Evolutionary conservation across 208 protist genomes (phyloP), one percentile per base, ranked within the genome.

Genomic region (Wallacemonas rigidus): DNA sequence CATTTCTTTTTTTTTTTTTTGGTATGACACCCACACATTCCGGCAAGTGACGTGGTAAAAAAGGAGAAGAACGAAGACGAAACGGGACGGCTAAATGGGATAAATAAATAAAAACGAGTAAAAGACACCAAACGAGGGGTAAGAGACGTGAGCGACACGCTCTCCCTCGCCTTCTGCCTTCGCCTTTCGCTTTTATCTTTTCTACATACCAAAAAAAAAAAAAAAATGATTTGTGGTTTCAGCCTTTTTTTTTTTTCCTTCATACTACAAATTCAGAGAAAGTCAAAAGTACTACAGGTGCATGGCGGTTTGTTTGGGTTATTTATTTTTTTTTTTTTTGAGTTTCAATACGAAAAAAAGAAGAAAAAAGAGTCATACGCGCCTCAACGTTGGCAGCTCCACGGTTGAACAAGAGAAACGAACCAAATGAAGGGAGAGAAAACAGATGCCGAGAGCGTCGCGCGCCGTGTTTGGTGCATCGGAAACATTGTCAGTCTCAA

Each of bases 361-460:
- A 43, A 78, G 65, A 74, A 65, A 40, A 71, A 65, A 73, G 51
- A 56, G 51, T 56, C 51, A 56, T n/a, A 41, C 50, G n/a, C 50
- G 44, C 3, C 56, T 62, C 56, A 62, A 62, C 38, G 5, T 38
- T 62, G 56, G 35, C 35, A 26, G 26, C 43, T 8, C 56, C 14
- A 14, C n/a, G 56, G 26, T 36, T 15, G 26, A 62, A 36, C n/a
- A 26, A 35, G 56, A 35, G 26, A 26, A 26, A 26, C 26, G 0
- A 26, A 26, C 26, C 26, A 26, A 26, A 26, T 26, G 26, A 26
- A 26, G 26, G 26, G 0, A 26, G 26, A 26, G 26, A 26, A 26
- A 26, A 26, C 26, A 26, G 26, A 26, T 26, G 26, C 26, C 26
- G 26, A 26, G 26, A 26, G 26, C 26, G 26, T 26, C 26, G 26